phyloP scores from a whole-genome alignment of 192 early-diverging fungal genomes.

The Podila minutissima region DNA sequence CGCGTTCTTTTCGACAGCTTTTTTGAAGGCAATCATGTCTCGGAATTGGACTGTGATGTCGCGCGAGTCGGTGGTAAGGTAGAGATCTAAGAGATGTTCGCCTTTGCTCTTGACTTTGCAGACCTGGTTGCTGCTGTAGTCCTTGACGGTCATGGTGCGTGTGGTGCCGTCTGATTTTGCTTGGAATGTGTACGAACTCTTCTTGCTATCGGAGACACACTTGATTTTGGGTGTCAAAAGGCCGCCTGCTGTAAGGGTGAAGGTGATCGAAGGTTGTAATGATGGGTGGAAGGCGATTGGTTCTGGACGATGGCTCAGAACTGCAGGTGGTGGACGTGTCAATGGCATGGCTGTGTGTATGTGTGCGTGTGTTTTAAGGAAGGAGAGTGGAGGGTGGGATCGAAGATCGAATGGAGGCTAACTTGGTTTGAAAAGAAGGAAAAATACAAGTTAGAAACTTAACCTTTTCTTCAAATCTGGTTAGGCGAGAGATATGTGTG shows the following conservation, averaged over 20 bases:
- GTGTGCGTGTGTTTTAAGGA: neutral
- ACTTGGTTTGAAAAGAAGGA: no score
- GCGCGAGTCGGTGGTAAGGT: conserved; percentile 43
- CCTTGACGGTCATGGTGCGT: conserved; percentile 42
- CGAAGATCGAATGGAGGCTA: neutral
- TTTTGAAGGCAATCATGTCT: conserved; percentile 52
- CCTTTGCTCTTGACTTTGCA: conserved; percentile 52
- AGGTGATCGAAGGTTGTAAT: conserved; percentile 29
- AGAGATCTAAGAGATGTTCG: conserved; percentile 45
- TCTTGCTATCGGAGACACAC: conserved; percentile 42
- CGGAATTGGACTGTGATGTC: conserved; percentile 52
- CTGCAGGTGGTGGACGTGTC: conserved; percentile 14
- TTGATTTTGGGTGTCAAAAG: conserved; percentile 47
- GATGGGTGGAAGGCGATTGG: conserved; percentile 14
- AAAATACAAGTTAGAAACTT: no score
- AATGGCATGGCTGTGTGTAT: conserved; percentile 9
- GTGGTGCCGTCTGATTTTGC: conserved; percentile 28
- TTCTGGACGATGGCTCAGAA: conserved; percentile 21
- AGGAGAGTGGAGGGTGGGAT: neutral
- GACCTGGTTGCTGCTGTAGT: conserved; percentile 26
- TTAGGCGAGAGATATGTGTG: no score
- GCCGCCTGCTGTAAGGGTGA: conserved; percentile 32
- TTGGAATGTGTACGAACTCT: conserved; percentile 44
- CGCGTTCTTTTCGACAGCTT: conserved; percentile 40
- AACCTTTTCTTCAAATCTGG: no score